Base-by-base conservation (phyloP, 768 basidiomycete genomes). In the Boletus insuetus region DNA sequence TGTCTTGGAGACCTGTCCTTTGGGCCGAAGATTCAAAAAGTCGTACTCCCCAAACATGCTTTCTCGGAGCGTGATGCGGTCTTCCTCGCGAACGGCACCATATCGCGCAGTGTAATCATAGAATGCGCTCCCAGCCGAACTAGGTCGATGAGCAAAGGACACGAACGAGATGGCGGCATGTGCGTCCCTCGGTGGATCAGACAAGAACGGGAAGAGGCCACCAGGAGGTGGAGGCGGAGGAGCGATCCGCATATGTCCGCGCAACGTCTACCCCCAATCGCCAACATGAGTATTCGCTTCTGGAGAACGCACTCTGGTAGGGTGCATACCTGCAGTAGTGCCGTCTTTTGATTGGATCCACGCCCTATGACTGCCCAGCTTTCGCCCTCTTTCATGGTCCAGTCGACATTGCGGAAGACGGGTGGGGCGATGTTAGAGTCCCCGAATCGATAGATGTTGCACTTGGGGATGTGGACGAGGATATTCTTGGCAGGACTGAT, bases 91-190 rank as follows among this genome's bases (percentile, higher is more conserved):
- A 38, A 94, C 81, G 0, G 91, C 88, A 20, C 91, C 93, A 67
- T 98, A 98, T 3, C 94, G 84, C 3, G 94, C 93, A 0, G 93
- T 89, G 65, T 89, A 97, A 72, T 98, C 95, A 56, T 89, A 89
- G 73, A 98, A 98, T 12, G 81, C 89, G 9, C 87, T 85, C 0
- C 82, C 82, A 0, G 78, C 73, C 1, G 75, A 75, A 19, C 79
- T 75, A 2, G 79, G 75, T 17, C 84, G 79, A 56, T 88, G 84
- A 0, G 84, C 79, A 58, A 90, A 91, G 1, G 86, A 84, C 10
- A 91, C 87, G 34, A 84, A 68, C 16, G 78, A 74, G 34, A 90
- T 65, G 32, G 70, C 70, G 9, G 76, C 64, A 56, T 79, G 79
- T 0, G 85, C 77, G 59, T 89, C 81, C 16, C 65, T 62, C 19